phyloP scores from a whole-genome alignment of 306 rosid genomes.

The Rosa rugosa region DNA sequence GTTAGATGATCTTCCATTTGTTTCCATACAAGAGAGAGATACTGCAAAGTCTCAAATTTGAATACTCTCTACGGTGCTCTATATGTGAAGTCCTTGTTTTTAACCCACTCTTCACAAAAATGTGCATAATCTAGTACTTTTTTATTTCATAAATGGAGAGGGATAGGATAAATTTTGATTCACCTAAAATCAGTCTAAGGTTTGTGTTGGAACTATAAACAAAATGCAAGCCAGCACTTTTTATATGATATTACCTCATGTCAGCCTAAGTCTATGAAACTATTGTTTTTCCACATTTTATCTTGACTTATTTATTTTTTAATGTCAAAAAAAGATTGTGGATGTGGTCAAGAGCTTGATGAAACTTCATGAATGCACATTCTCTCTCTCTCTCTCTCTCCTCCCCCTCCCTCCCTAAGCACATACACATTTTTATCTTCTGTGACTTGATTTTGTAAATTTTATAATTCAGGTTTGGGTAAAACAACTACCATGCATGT shows the following conservation, averaged over 20 bases:
- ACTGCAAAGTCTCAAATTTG: neutral
- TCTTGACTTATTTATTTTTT: neutral
- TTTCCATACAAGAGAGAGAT: neutral
- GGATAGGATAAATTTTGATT: neutral
- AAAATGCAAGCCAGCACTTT: neutral
- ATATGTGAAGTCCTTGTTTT: neutral
- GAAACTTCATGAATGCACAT: neutral
- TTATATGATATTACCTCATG: neutral
- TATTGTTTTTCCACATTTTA: neutral
- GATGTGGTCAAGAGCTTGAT: neutral
- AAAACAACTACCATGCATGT: conserved; percentile 64
- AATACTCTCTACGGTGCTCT: neutral
- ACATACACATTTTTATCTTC: neutral
- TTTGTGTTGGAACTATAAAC: neutral
- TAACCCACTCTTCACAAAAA: neutral
- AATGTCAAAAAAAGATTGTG: neutral
- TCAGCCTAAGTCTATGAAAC: neutral
- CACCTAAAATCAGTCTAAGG: neutral
- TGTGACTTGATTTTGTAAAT: conserved; percentile 28
- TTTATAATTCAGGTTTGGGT: conserved; percentile 64
- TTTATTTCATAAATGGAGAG: neutral
- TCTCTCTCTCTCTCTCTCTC: neutral
- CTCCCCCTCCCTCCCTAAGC: neutral
- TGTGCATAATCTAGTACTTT: neutral
- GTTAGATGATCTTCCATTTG: conserved; percentile 37